A percentile compares a stretch with the other conserved stretches of the same genome.
Conservation (phyloP, 352 stramenopile genomes). For the Chloridella minuta region DNA sequence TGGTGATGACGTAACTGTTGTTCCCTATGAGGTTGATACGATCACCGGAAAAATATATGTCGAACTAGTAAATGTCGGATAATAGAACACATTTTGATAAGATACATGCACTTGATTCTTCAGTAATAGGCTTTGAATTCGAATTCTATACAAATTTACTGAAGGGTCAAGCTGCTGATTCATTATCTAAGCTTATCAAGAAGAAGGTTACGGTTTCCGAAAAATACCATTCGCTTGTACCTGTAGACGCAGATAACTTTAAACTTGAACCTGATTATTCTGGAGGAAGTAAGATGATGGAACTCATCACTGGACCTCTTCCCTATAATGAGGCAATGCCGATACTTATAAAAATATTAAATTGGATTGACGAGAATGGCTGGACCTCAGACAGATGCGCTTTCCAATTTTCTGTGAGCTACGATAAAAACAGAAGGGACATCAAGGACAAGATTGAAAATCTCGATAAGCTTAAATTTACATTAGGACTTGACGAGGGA, state of each 20-base stretch:
- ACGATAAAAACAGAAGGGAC: background rate
- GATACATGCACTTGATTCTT: too few species aligned
- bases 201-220: background rate
- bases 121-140: background rate
- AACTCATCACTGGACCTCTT: background rate
- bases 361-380: background rate
- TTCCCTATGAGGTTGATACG: too few species aligned
- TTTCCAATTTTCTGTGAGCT: background rate
- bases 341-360: background rate
- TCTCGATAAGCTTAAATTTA: background rate
- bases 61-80: too few species aligned
- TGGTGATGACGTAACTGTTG: too few species aligned
- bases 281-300: background rate
- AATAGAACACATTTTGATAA: too few species aligned
- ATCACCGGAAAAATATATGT: too few species aligned
- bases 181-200: background rate
- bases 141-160: background rate
- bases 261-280: background rate
- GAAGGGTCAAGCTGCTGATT: background rate
- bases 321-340: background rate
- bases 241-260: background rate
- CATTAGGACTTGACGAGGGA: background rate
- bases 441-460: too few species aligned
- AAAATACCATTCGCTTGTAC: background rate
- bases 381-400: background rate